Conservation (phyloP, 2,329 filamentous ascomycete species). For the Colletotrichum higginsianum region DNA sequence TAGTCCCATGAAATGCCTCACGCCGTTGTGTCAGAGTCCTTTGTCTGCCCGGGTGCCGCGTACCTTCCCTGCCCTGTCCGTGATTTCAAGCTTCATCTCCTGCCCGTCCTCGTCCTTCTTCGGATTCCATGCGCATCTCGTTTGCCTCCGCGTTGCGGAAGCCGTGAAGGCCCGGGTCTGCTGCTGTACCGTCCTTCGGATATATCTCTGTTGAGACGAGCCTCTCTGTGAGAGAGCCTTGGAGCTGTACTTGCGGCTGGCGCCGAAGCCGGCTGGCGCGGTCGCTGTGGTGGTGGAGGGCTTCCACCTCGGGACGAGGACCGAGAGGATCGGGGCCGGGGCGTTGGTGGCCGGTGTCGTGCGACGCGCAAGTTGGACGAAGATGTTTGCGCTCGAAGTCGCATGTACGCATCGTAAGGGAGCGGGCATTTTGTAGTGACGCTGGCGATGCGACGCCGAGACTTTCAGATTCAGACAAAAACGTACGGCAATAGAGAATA, state of each 20-base stretch:
- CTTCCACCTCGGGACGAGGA: constrained; percentile 48
- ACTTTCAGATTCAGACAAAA: background rate
- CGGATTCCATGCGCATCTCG: constrained; percentile 76
- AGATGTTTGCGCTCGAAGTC: constrained; percentile 56
- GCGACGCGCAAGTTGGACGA: constrained; percentile 58
- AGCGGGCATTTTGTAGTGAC: constrained; percentile 47
- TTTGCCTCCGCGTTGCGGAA: constrained; percentile 56
- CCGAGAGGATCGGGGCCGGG: constrained; percentile 54
- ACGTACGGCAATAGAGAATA: constrained; percentile 48
- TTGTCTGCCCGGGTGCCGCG: constrained; percentile 40
- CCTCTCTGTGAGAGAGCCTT: background rate
- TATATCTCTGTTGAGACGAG: background rate
- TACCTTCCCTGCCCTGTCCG: constrained; percentile 85
- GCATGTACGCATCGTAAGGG: constrained; percentile 57
- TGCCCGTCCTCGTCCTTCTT: constrained; percentile 86
- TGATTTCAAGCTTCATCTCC: constrained; percentile 88
- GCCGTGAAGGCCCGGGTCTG: constrained; percentile 54
- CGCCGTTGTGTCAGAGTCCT: background rate
- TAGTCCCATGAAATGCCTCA: constrained; percentile 21
- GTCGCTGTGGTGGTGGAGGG: constrained; percentile 17
- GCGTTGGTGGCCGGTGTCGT: constrained; percentile 46
- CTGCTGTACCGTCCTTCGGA: background rate
- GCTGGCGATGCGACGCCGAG: background rate
- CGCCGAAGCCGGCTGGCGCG: background rate
- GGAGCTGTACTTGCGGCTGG: constrained; percentile 4